Conservation (phyloP, 192 early-diverging fungal genomes). For the Diversispora eburnea region DNA sequence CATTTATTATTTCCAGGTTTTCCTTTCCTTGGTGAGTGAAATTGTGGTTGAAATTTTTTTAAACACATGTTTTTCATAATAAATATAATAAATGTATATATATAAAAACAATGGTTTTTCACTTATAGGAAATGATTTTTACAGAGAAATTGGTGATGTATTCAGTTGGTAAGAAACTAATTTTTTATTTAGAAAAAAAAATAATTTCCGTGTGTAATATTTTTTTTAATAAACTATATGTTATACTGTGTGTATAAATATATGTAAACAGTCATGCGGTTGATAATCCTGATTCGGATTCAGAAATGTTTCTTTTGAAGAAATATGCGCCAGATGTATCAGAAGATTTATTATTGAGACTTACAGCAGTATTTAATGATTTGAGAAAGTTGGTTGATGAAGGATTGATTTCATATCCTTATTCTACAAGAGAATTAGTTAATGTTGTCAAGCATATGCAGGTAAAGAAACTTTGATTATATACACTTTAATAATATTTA, state of each 20-base stretch:
- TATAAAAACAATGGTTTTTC: too few species aligned
- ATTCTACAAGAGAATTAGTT: constrained; percentile 77
- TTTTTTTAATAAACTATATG: neutral
- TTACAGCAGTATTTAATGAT: constrained; percentile 70
- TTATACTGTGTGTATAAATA: neutral
- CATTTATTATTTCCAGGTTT: constrained; percentile 28
- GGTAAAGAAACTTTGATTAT: constrained; percentile 19
- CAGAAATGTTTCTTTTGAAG: constrained; percentile 66
- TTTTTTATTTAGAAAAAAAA: constrained; percentile 1
- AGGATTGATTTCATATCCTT: constrained; percentile 74
- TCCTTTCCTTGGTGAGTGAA: constrained; percentile 34
- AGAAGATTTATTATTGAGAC: constrained; percentile 58
- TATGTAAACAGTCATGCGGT: constrained; percentile 55
- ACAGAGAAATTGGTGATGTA: constrained; percentile 74
- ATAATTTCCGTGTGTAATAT: neutral
- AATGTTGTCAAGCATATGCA: constrained; percentile 77
- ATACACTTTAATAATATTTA: neutral
- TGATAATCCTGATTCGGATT: constrained; percentile 73
- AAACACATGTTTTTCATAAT: too few species aligned
- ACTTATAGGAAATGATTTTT: constrained; percentile 74
- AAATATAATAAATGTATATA: too few species aligned
- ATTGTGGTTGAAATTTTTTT: too few species aligned
- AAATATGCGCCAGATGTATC: constrained; percentile 72
- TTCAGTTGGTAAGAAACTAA: constrained; percentile 46
- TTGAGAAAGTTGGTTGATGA: constrained; percentile 68